These are phyloP conservation scores for Phytophthora pinifolia DNA, from an alignment of 352 stramenopile species.

Conservation along the genomic window DNA sequence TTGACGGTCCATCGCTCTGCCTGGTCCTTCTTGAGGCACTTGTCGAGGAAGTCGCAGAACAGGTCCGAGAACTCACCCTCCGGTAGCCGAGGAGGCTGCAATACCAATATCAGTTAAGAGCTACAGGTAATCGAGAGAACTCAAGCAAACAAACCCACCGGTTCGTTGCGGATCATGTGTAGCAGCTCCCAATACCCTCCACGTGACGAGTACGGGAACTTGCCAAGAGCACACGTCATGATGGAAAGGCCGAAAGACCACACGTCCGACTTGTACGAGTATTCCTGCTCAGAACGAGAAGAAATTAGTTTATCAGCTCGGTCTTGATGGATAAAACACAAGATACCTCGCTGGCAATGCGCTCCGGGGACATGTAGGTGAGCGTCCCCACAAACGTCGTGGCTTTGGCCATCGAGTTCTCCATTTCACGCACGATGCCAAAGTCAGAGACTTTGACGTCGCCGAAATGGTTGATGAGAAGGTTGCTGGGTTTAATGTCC, in stretches of 20 bases:
- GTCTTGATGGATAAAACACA: neutral
- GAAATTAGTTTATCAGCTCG: neutral
- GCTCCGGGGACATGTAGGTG: conserved; percentile 94
- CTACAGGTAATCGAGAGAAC: neutral
- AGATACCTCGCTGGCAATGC: conserved; percentile 84
- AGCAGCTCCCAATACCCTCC: conserved; percentile 91
- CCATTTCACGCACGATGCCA: conserved; percentile 89
- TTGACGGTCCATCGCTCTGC: conserved; percentile 80
- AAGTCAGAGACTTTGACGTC: conserved; percentile 88
- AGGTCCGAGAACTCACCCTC: conserved; percentile 69
- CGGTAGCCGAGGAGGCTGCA: conserved; percentile 58
- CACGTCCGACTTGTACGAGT: conserved; percentile 88
- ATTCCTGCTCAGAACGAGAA: conserved; percentile 37
- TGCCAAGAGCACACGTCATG: conserved; percentile 89
- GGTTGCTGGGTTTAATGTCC: conserved; percentile 94
- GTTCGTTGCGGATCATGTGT: conserved; percentile 86
- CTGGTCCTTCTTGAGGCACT: conserved; percentile 82
- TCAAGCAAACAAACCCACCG: conserved; percentile 35
- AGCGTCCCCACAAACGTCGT: conserved; percentile 92
- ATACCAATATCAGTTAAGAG: conserved; percentile 2
- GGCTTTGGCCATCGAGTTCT: conserved; percentile 89
- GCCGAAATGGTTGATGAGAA: conserved; percentile 93
- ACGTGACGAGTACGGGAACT: conserved; percentile 86
- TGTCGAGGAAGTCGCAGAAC: conserved; percentile 81
- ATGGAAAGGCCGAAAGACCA: conserved; percentile 88